A percentile compares a stretch with the other conserved stretches of the same genome.
phyloP scores from a whole-genome alignment of 306 rosid genomes.

The Lathyrus oleraceus region DNA sequence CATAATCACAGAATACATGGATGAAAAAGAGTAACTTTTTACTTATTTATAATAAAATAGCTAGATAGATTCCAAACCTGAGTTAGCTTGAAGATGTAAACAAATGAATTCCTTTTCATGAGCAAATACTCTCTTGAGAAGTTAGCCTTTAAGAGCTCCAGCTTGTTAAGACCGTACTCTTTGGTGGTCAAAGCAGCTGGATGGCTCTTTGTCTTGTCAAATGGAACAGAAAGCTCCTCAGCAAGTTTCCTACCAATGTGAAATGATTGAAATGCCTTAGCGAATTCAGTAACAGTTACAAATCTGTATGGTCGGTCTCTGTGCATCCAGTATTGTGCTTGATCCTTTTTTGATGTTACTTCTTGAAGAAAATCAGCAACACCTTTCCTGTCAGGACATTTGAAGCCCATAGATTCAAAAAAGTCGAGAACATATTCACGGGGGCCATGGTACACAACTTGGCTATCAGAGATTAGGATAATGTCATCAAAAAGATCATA shows the following conservation, averaged over 20 bases:
- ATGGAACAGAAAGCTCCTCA: constrained; percentile 47
- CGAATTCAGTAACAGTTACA: constrained; percentile 47
- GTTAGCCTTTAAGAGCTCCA: constrained; percentile 56
- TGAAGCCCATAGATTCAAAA: constrained; percentile 58
- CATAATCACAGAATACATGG: too few relatives aligned
- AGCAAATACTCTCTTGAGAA: constrained; percentile 55
- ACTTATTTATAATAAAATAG: background rate
- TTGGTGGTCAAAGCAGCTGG: constrained; percentile 55
- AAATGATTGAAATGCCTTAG: constrained; percentile 53
- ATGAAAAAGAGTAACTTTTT: background rate
- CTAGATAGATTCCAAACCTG: constrained; percentile 37
- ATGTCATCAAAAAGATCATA: constrained; percentile 61
- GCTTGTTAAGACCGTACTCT: constrained; percentile 48
- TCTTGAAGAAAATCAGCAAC: constrained; percentile 66
- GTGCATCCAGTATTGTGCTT: constrained; percentile 54
- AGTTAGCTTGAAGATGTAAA: constrained; percentile 48
- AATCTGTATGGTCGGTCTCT: constrained; percentile 45
- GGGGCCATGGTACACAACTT: constrained; percentile 62
- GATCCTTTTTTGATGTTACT: constrained; percentile 67
- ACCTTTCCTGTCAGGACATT: constrained; percentile 61
- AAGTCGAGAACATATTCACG: constrained; percentile 55
- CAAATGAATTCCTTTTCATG: constrained; percentile 56
- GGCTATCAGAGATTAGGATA: constrained; percentile 58
- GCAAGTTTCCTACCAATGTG: constrained; percentile 41
- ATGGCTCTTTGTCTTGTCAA: constrained; percentile 52